Evolutionary conservation across 129 eudicot species (phyloP), one percentile per base, ranked within the genome.

Genomic region (Pittosporum tobira): DNA sequence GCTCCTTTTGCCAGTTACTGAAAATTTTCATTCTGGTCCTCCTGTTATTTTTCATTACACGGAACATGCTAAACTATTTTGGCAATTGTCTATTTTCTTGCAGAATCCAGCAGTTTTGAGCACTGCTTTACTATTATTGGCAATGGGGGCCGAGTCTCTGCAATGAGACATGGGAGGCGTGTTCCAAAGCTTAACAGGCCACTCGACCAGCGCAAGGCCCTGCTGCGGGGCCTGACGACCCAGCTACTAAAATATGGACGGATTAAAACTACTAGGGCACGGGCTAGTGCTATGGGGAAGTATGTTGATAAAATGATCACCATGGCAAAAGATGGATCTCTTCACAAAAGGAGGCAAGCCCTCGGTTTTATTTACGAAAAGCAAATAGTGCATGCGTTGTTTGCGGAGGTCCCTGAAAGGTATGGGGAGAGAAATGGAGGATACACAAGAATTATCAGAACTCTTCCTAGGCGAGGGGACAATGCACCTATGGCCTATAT

Each of bases 401-500:
- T 90, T 76, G 97, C 95, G 0, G 97, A 90, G 81, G 97, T 74
- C 6, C 87, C 71, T 1, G 95, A 83, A 53, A 77, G 97, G 63
- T 90, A 85, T 15, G 97, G 97, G 23, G 95, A 83, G 52, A 80
- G 97, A 63, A 75, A 85, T 51, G 97, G 97, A 68, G 97, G 97
- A 20, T 90, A 90, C 40, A 90, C 97, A 0, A 77, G 95, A 61
- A 79, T 85, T 16, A 76, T 90, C 25, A 82, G 94, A 75, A 85
- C 97, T 23, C 70, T 90, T 38, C 88, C 95, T 7, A 77, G 97
- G 82, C 75, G 97, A 71, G 97, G 97, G 50, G 97, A 90, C 70
- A 85, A 90, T 60, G 97, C 97, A 27, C 97, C 97, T 1, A 85
- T 90, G 95, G 97, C 97, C 26, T 86, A 75, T 63, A 86, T 90